Evolutionary conservation across 192 early-diverging fungal genomes (phyloP).

Genomic region (Powellomyces hirtus): DNA sequence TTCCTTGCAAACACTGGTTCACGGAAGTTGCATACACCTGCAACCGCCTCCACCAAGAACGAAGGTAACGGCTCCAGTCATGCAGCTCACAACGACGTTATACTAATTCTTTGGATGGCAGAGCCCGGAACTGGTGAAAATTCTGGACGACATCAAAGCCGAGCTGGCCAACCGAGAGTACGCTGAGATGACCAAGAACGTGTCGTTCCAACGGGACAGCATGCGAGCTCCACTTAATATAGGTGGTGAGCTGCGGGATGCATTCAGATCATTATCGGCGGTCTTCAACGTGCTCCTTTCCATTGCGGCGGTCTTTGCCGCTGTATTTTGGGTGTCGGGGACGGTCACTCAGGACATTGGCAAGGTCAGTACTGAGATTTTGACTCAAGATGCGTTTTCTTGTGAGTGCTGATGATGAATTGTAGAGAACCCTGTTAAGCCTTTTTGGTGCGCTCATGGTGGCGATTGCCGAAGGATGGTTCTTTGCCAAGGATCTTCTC

Average conservation of each 20-base stretch:
- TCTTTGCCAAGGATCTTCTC: constrained; percentile 42
- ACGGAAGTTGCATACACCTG: too few relatives aligned
- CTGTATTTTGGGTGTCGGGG: constrained; percentile 36
- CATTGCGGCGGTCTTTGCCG: constrained; percentile 42
- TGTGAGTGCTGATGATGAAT: not conserved
- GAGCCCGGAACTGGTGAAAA: too few relatives aligned
- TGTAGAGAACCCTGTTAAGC: constrained; percentile 39
- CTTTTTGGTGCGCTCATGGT: constrained; percentile 36
- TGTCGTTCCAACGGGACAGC: not conserved
- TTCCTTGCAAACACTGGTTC: too few relatives aligned
- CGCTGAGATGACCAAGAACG: constrained; percentile 26
- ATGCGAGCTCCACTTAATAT: not conserved
- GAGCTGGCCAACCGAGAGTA: constrained; percentile 30
- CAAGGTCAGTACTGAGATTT: too few relatives aligned
- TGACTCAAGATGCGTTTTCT: not conserved
- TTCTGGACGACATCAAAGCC: constrained; percentile 19
- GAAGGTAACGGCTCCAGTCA: too few relatives aligned
- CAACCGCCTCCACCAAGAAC: too few relatives aligned
- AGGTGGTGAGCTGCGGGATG: constrained; percentile 28
- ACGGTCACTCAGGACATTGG: constrained; percentile 38
- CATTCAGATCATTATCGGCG: constrained; percentile 28
- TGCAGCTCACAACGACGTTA: too few relatives aligned
- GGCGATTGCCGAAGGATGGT: constrained; percentile 46
- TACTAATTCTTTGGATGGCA: too few relatives aligned
- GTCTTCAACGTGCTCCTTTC: constrained; percentile 46